A percentile compares a stretch with the other conserved stretches of the same genome.
These are phyloP conservation scores for Schizosaccharomyces pombe DNA, from an alignment of 805 yeast species.

Conservation along the genomic window ASM294v3 CU329670.1:2954001-2954500, in stretches of 20 bases:
- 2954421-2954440: not conserved
- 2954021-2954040: no score
- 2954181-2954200: not conserved
- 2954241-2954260: not conserved
- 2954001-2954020: no score
- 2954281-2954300: not conserved
- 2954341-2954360: not conserved
- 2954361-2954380: constrained; percentile 3
- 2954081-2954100: no score
- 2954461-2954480: not conserved
- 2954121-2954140: not conserved
- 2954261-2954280: not conserved
- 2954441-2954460: not conserved
- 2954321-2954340: not conserved
- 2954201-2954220: not conserved
- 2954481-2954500: not conserved
- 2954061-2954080: no score
- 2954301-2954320: not conserved
- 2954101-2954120: no score
- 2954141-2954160: not conserved
- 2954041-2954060: no score
- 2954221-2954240: not conserved
- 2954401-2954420: not conserved
- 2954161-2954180: not conserved
- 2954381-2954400: not conserved